Base-by-base conservation (phyloP, 2,329 filamentous ascomycete genomes). In the Penicillium sp. region DNA sequence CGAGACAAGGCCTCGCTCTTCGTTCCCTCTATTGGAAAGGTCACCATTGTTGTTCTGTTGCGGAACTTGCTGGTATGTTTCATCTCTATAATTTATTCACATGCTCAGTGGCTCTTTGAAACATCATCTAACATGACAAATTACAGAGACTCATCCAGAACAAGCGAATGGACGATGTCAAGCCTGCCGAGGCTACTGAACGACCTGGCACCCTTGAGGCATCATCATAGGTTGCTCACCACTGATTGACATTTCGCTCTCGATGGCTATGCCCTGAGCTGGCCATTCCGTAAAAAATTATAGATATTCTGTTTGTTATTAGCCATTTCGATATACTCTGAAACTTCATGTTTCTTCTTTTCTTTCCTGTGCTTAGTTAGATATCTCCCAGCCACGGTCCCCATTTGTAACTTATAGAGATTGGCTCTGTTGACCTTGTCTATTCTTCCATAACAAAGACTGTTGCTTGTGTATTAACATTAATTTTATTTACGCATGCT, bases 1-100 rank as follows among this genome's bases (percentile, higher is more conserved):
- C 97, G 96, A 78, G 90, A 97, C 74, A 96, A 92, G 79, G 94
- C 94, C 2, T 92, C 91, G 5, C 96, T 99, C 68, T 99, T 97
- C 68, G 92, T 97, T 19, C 94, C 94, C 1, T 94, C 93, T 0
- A 95, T 97, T 65, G 94, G 94, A 67, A 99, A 97, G 80, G 93
- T 97, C 47, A 99, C 94, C 0, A 97, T 97, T 72, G 90, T 93
- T 16, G 87, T 97, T 34, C 78, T 99, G 57, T 79, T 97, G 69
- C 83, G 94, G 55, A 99, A 99, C 71, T 78, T 97, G 36, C 82
- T 97, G 70, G 90, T 94, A 78, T 78, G 88, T 83, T 33, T 29
- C 15, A 25, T 33, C 40, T 55, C 33, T 50, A 50, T 29, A 49
- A 25, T 25, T 34, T 2, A 19, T 36, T 11, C 9, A 15, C 7